A percentile compares a stretch with the other conserved stretches of the same genome.
Evolutionary conservation across 495 filamentous ascomycete species (phyloP).

Genomic region (Aspergillus funiculosus): DNA sequence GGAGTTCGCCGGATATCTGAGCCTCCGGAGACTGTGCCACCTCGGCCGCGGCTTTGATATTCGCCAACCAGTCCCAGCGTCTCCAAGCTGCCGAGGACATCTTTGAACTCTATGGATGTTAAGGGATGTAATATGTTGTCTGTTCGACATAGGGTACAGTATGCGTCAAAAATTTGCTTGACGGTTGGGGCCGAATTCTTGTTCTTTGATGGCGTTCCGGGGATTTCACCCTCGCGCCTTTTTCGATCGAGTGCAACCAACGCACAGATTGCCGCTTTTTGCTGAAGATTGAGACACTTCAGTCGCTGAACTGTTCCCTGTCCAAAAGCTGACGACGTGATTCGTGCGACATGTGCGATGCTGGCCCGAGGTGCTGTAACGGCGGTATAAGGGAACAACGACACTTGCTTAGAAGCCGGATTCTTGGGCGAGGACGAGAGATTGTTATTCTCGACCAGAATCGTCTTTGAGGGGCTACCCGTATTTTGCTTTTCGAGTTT

Average conservation of each 20-base stretch:
- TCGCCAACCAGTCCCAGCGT: slow-evolving; percentile 73
- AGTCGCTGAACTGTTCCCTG: slow-evolving; percentile 79
- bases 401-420: slow-evolving; percentile 23
- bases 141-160: slow-evolving; percentile 69
- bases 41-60: slow-evolving; percentile 63
- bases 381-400: slow-evolving; percentile 53
- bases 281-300: slow-evolving; percentile 83
- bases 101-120: slow-evolving; percentile 83
- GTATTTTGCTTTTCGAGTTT: slow-evolving; percentile 36
- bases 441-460: slow-evolving; percentile 64
- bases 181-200: slow-evolving; percentile 60
- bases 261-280: slow-evolving; percentile 90
- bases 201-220: slow-evolving; percentile 54
- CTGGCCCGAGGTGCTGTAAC: slow-evolving; percentile 83
- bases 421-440: slow-evolving; percentile 56
- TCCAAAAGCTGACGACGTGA: slow-evolving; percentile 79
- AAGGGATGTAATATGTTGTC: slow-evolving; percentile 83
- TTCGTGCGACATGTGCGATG: slow-evolving; percentile 83
- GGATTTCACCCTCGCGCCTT: slow-evolving; percentile 32
- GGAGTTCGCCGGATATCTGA: slow-evolving; percentile 49
- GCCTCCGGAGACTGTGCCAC: slow-evolving; percentile 49
- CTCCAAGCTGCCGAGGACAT: slow-evolving; percentile 86
- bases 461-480: slow-evolving; percentile 48
- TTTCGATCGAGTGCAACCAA: slow-evolving; percentile 72
- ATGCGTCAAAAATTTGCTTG: slow-evolving; percentile 72